A percentile compares a stretch with the other conserved stretches of the same genome.
Conservation (phyloP, 1,284 basidiomycete genomes). For the Marasmius oreades region DNA sequence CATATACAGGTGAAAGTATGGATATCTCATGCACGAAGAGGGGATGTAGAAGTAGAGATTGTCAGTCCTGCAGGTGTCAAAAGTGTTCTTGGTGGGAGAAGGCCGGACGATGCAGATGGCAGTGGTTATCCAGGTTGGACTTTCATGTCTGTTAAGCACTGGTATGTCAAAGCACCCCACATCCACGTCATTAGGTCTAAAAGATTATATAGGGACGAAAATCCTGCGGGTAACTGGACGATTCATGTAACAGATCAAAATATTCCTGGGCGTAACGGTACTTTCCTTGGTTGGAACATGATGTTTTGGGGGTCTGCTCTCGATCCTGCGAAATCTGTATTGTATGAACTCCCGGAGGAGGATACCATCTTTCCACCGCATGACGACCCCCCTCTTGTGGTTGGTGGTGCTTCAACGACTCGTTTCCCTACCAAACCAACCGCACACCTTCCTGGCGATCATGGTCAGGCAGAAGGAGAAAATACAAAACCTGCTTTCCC, state of each 20-base stretch:
- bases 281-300: slow-evolving; percentile 90
- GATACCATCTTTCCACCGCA: slow-evolving; percentile 55
- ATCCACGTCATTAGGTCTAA: slow-evolving; percentile 15
- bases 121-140: slow-evolving; percentile 91
- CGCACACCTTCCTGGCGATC: slow-evolving; percentile 81
- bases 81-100: slow-evolving; percentile 78
- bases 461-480: slow-evolving; percentile 69
- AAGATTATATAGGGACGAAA: slow-evolving; percentile 72
- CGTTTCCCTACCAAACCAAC: slow-evolving; percentile 83
- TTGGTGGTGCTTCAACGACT: slow-evolving; percentile 33
- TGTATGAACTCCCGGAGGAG: slow-evolving; percentile 60
- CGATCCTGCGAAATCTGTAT: slow-evolving; percentile 66
- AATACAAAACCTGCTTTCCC: slow-evolving; percentile 64
- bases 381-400: slow-evolving; percentile 24
- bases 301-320: slow-evolving; percentile 90
- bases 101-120: slow-evolving; percentile 65
- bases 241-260: slow-evolving; percentile 81
- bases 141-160: slow-evolving; percentile 98
- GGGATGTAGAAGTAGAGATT: slow-evolving; percentile 92
- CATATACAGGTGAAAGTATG: slow-evolving; percentile 93
- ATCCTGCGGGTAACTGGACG: slow-evolving; percentile 91
- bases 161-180: slow-evolving; percentile 50
- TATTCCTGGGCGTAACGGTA: slow-evolving; percentile 58
- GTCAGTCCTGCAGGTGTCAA: slow-evolving; percentile 83
- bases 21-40: slow-evolving; percentile 84